Evolutionary conservation across 1,139 yeast species (phyloP).

Genomic region (Wickerhamiella infanticola): DNA sequence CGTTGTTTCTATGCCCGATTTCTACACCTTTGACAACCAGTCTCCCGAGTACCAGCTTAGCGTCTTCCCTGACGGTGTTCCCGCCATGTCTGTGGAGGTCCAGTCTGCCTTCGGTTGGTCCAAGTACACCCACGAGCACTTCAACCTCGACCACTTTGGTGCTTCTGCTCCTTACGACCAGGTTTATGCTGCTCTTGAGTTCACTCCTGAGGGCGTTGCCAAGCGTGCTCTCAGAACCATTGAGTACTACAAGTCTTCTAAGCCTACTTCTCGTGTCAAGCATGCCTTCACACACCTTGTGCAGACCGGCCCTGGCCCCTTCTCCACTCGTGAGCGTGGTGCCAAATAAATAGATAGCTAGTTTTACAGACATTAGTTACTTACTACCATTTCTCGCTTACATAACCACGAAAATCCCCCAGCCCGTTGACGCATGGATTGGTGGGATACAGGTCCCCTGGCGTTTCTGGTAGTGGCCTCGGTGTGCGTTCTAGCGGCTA

Average conservation of each 20-base stretch:
- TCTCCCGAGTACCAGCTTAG: slow-evolving; percentile 60
- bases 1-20: slow-evolving; percentile 89
- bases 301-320: slow-evolving; percentile 18
- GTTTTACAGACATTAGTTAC: neutral
- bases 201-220: slow-evolving; percentile 89
- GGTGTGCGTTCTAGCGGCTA: neutral
- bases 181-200: slow-evolving; percentile 71
- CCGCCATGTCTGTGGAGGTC: slow-evolving; percentile 89
- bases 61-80: slow-evolving; percentile 89
- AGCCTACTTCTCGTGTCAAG: slow-evolving; percentile 57
- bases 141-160: slow-evolving; percentile 94
- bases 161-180: slow-evolving; percentile 87
- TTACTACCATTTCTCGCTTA: neutral
- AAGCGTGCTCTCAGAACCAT: slow-evolving; percentile 69
- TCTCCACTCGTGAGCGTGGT: slow-evolving; percentile 4
- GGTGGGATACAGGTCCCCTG: neutral
- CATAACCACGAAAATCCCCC: neutral
- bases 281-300: slow-evolving; percentile 38
- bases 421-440: neutral
- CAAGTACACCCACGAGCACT: slow-evolving; percentile 91
- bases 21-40: slow-evolving; percentile 80
- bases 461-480: neutral
- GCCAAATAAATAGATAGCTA: neutral
- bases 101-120: slow-evolving; percentile 88
- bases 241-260: slow-evolving; percentile 69